These are phyloP conservation scores for Graphilbum sp. DNA, from an alignment of 2,329 filamentous ascomycete genomes.

Conservation along the genomic window DNA sequence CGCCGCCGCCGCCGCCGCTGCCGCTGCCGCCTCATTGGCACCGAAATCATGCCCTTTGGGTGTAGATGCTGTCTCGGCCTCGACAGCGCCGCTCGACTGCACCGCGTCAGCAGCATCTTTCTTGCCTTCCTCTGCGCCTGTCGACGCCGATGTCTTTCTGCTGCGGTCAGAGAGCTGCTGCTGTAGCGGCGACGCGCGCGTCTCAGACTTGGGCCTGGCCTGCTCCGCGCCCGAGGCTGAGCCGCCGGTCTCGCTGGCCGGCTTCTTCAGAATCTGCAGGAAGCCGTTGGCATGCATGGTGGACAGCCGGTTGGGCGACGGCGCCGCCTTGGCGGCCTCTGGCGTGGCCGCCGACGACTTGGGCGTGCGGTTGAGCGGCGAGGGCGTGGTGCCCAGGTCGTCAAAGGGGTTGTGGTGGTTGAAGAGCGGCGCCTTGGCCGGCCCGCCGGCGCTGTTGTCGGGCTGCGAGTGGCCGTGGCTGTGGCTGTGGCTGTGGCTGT, in stretches of 20 bases:
- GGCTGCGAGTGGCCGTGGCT: conserved; percentile 5
- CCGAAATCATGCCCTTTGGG: too few relatives aligned
- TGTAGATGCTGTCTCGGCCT: too few relatives aligned
- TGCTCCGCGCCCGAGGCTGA: background rate
- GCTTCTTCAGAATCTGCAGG: conserved; percentile 36
- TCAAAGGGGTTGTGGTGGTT: conserved; percentile 24
- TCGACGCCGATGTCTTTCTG: too few relatives aligned
- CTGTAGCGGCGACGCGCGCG: too few relatives aligned
- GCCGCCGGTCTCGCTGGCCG: conserved; percentile 21
- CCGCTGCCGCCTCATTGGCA: too few relatives aligned
- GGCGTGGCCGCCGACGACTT: conserved; percentile 21
- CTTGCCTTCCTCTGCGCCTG: too few relatives aligned
- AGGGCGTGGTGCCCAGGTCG: conserved; percentile 20
- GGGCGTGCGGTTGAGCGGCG: conserved; percentile 25
- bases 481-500: too few relatives aligned
- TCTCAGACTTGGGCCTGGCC: too few relatives aligned
- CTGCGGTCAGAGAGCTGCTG: too few relatives aligned
- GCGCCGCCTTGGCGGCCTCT: conserved; percentile 12
- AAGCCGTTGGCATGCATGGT: conserved; percentile 12
- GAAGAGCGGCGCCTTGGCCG: conserved; percentile 16
- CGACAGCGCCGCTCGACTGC: too few relatives aligned
- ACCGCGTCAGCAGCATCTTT: too few relatives aligned
- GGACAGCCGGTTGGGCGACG: conserved; percentile 15
- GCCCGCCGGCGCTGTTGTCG: conserved; percentile 14
- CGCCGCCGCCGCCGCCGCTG: too few relatives aligned